A percentile compares a stretch with the other conserved stretches of the same genome.
These are phyloP conservation scores for Eudorina sp. DNA, from an alignment of 139 green algal genomes.

Conservation along the genomic window DNA sequence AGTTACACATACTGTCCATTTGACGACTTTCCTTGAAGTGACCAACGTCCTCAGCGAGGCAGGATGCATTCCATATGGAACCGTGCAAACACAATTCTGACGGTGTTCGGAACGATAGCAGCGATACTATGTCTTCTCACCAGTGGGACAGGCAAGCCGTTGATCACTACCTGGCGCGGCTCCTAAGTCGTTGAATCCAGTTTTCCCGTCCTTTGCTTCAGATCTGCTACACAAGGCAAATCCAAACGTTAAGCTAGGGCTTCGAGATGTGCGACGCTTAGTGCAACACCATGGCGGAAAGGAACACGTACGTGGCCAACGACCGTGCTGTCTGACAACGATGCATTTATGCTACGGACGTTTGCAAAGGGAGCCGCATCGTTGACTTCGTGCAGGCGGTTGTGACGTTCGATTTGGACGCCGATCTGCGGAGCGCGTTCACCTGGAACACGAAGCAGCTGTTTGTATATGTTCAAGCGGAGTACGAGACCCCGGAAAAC, in stretches of 20 bases:
- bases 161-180: slow-evolving; percentile 8
- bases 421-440: slow-evolving; percentile 82
- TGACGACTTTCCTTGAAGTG: no score
- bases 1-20: no score
- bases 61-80: slow-evolving; percentile 63
- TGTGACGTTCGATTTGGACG: slow-evolving; percentile 73
- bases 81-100: slow-evolving; percentile 62
- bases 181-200: not conserved
- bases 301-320: slow-evolving; percentile 47
- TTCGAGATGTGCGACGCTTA: slow-evolving; percentile 51
- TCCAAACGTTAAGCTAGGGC: slow-evolving; percentile 39
- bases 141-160: slow-evolving; percentile 47
- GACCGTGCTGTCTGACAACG: no score
- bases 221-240: slow-evolving; percentile 62
- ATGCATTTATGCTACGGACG: no score
- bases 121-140: slow-evolving; percentile 58
- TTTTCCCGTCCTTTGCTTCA: slow-evolving; percentile 17
- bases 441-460: slow-evolving; percentile 94
- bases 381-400: slow-evolving; percentile 68
- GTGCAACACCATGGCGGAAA: slow-evolving; percentile 26
- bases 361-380: no score
- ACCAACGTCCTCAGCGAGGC: no score
- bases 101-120: slow-evolving; percentile 66
- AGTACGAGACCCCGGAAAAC: slow-evolving; percentile 60
- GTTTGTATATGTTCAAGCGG: slow-evolving; percentile 68